Evolutionary conservation across 192 early-diverging fungal species (phyloP).

Genomic region (Piromyces sp.): DNA sequence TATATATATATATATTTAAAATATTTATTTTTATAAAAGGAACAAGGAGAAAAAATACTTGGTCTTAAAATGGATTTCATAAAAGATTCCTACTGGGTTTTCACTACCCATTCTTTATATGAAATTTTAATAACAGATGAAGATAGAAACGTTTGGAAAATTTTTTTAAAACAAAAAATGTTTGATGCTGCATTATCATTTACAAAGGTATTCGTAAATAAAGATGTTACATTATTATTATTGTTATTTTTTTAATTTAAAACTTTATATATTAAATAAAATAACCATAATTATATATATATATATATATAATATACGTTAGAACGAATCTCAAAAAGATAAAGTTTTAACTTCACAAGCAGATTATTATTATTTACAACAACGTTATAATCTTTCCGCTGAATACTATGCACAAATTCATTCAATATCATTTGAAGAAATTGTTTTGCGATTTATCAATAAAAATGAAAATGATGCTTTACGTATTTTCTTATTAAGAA

Average conservation of each 20-base stretch:
- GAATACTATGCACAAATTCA: slow-evolving; percentile 68
- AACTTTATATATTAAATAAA: too few relatives aligned
- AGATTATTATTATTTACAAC: slow-evolving; percentile 60
- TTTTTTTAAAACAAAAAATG: slow-evolving; percentile 62
- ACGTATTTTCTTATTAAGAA: slow-evolving; percentile 56
- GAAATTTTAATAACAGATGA: slow-evolving; percentile 85
- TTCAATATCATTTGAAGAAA: slow-evolving; percentile 69
- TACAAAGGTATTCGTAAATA: slow-evolving; percentile 46
- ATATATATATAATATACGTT: too few relatives aligned
- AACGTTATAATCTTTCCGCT: slow-evolving; percentile 57
- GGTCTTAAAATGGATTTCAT: slow-evolving; percentile 54
- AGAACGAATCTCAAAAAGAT: slow-evolving; percentile 44
- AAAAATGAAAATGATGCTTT: slow-evolving; percentile 55
- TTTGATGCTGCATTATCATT: slow-evolving; percentile 69
- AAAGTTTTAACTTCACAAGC: slow-evolving; percentile 68
- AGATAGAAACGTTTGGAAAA: slow-evolving; percentile 84
- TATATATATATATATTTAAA: too few relatives aligned
- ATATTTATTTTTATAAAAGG: too few relatives aligned
- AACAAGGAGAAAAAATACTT: slow-evolving; percentile 36
- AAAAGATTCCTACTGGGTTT: slow-evolving; percentile 83
- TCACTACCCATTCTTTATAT: slow-evolving; percentile 61
- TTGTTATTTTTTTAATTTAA: too few relatives aligned
- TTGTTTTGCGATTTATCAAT: slow-evolving; percentile 68
- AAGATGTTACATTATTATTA: too few relatives aligned
- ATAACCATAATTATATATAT: too few relatives aligned